Evolutionary conservation across 352 stramenopile species (phyloP).

Genomic region (Pythium biforme): DNA sequence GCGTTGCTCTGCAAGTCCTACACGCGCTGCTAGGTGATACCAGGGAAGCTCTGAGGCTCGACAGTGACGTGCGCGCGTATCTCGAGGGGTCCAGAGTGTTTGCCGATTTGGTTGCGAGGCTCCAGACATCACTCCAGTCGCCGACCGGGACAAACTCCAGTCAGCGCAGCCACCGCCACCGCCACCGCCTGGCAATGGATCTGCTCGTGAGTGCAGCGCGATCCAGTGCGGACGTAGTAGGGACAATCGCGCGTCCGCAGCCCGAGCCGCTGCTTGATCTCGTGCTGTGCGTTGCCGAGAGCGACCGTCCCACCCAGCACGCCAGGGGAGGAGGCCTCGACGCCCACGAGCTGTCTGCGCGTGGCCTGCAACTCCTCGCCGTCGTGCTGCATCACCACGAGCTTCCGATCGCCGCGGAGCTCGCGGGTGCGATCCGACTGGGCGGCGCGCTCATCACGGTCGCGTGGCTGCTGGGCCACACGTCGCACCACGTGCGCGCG

Average conservation of each 20-base stretch:
- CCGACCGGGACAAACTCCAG: too few species aligned
- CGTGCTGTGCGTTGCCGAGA: slow-evolving; percentile 2
- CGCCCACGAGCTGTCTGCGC: neutral
- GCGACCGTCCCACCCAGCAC: neutral
- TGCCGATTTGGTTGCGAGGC: slow-evolving; percentile 49
- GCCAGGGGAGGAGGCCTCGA: neutral
- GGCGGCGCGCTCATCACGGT: slow-evolving; percentile 41
- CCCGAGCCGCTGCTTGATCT: slow-evolving; percentile 8
- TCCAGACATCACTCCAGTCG: too few species aligned
- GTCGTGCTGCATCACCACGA: slow-evolving; percentile 21
- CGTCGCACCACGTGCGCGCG: slow-evolving; percentile 14
- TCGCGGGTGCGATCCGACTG: slow-evolving; percentile 34
- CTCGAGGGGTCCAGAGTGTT: slow-evolving; percentile 66
- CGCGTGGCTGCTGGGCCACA: slow-evolving; percentile 39
- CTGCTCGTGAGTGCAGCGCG: neutral
- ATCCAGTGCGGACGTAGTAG: neutral
- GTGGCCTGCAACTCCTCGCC: neutral
- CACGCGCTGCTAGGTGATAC: neutral
- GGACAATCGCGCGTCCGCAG: neutral
- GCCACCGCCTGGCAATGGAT: neutral
- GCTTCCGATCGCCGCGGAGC: neutral
- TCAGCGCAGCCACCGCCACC: neutral
- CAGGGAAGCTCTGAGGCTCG: neutral
- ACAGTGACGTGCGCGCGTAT: slow-evolving; percentile 46
- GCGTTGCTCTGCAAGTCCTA: slow-evolving; percentile 8